Evolutionary conservation across 345 rosid genomes (phyloP), one percentile per base, ranked within the genome.

Genomic region (Noccaea caerulescens): DNA sequence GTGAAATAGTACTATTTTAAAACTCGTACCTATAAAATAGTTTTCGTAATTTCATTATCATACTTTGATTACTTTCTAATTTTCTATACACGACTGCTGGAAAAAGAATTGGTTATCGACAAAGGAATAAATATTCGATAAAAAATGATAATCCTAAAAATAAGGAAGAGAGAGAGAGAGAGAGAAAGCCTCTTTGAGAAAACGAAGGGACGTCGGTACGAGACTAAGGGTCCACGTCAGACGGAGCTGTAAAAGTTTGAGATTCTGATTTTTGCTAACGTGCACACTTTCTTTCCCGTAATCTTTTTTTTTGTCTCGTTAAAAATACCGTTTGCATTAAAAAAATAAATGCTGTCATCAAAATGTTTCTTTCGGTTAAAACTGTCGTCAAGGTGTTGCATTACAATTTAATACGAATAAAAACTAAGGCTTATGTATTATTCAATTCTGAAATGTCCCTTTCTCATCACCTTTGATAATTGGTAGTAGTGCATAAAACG

Each of bases 171-270:
- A 18, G 5, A 32, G 27, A 32, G 27, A 25, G 27, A 27, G 30
- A 23, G 45, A 46, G 4, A 20, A 16, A 65, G 58, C 2, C 85
- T 75, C 78, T 75, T 72, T 38, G 38, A 13, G 43, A 32, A 66
- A 23, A 62, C 58, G 75, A 79, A 77, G 67, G 63, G 86, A 63
- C 79, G 64, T 63, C 54, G 66, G 58, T 54, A 81, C 79, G 82
- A 76, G 59, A 11, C 37, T 52, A 52, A 18, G 68, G 65, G 54
- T 77, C 87, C 83, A 75, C 75, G 78, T 68, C 66, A 77, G 65
- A 57, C 46, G 60, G 69, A 66, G 71, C 62, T 58, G 16, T 73
- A 58, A 73, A 50, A 68, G 44, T 66, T 61, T 74, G 52, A 44
- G 63, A 58, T 79, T 66, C 77, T 73, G 45, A 66, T 66, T 68